Evolutionary conservation across 78 protist species (phyloP).

Genomic region (slime mould (Dictyostelium discoideum)): DNA sequence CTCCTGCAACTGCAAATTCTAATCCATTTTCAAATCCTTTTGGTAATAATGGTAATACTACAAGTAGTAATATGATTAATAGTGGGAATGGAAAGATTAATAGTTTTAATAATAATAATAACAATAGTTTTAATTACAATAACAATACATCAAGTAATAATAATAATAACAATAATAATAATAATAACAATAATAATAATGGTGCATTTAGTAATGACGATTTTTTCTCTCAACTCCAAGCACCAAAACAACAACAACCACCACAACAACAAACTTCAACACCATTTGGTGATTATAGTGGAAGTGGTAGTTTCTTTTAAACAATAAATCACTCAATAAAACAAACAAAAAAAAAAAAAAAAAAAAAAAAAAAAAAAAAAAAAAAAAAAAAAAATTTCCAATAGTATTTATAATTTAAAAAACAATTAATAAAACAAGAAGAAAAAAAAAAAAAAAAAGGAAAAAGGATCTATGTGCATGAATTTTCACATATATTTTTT

Average conservation of each 20-base stretch:
- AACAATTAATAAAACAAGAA: neutral
- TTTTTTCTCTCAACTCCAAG: neutral
- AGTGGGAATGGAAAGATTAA: neutral
- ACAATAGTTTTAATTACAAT: neutral
- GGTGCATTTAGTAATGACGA: neutral
- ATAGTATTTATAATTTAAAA: neutral
- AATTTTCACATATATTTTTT: neutral
- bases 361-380: neutral
- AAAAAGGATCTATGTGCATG: neutral
- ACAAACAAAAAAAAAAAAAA: neutral
- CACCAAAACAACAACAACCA: conserved; percentile 25
- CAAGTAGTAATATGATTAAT: neutral
- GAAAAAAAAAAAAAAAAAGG: neutral
- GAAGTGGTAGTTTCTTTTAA: conserved; percentile 8
- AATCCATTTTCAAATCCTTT: conserved; percentile 14
- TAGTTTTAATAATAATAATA: neutral
- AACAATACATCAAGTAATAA: neutral
- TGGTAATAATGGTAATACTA: neutral
- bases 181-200: neutral
- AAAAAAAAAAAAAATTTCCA: neutral
- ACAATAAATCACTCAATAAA: neutral
- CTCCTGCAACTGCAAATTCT: neutral
- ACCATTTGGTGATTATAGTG: conserved; percentile 1
- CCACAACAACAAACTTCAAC: conserved; percentile 2
- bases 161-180: neutral